These are phyloP conservation scores for Celoporthe dispersa DNA, from an alignment of 2,329 filamentous ascomycete genomes.

Conservation along the genomic window DNA sequence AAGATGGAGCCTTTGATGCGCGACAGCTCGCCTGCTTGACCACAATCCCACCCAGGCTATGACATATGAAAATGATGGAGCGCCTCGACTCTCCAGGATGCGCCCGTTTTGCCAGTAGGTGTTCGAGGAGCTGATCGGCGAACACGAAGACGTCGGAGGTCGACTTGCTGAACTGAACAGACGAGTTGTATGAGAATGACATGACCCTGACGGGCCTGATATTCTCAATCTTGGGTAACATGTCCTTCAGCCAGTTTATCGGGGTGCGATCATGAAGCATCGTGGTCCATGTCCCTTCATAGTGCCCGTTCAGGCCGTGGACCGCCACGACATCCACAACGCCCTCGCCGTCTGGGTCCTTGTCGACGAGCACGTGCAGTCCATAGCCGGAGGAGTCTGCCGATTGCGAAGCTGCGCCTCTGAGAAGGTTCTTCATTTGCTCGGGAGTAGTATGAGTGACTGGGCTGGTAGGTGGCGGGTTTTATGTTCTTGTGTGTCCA, in stretches of 20 bases:
- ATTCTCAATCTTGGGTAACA: background rate
- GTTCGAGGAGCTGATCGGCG: conserved; percentile 11
- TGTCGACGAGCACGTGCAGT: conserved; percentile 13
- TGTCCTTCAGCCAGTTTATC: conserved; percentile 11
- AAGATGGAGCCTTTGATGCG: background rate
- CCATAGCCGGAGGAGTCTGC: conserved; percentile 3
- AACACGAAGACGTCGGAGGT: conserved; percentile 2
- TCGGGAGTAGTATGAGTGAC: background rate
- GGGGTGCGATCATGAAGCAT: background rate
- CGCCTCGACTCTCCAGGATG: background rate
- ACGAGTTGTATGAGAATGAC: background rate
- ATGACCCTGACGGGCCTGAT: background rate
- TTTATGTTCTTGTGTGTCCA: background rate
- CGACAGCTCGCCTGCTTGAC: background rate
- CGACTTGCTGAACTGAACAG: conserved; percentile 11
- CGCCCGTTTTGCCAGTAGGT: background rate
- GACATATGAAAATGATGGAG: background rate
- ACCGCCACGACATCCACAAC: conserved; percentile 18
- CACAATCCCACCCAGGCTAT: background rate
- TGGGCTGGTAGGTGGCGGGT: background rate
- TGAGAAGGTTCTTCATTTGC: conserved; percentile 1
- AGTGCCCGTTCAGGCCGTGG: conserved; percentile 5
- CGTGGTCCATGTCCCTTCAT: conserved; percentile 9
- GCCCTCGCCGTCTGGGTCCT: conserved; percentile 9
- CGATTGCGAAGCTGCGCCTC: background rate